Evolutionary conservation across 148 eudicot species (phyloP).

Genomic region (Mesembryanthemum crystallinum): DNA sequence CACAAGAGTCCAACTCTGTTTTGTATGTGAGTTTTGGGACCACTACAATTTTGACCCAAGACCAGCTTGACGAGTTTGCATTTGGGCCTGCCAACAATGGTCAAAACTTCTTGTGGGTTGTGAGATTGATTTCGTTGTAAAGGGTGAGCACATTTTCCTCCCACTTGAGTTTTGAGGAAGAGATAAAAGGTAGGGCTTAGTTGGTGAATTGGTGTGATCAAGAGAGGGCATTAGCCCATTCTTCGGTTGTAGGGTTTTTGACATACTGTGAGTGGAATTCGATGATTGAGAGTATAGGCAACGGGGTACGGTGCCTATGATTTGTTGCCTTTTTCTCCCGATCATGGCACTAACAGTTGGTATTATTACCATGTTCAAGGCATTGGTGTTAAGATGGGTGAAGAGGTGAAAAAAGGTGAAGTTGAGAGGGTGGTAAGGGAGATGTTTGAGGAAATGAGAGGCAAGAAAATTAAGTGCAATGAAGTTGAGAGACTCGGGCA

Average conservation of each 20-base stretch:
- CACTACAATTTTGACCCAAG: not conserved
- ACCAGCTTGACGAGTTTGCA: constrained; percentile 13
- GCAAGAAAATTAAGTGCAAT: constrained; percentile 28
- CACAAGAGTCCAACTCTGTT: constrained; percentile 15
- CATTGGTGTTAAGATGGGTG: constrained; percentile 26
- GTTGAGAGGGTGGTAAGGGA: constrained; percentile 31
- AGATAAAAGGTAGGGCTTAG: constrained; percentile 18
- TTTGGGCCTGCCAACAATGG: constrained; percentile 20
- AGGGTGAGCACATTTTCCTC: not conserved
- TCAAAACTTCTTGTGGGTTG: constrained; percentile 24
- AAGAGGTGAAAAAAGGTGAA: constrained; percentile 26
- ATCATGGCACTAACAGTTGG: constrained; percentile 35
- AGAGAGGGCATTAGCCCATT: constrained; percentile 31
- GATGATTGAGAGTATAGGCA: constrained; percentile 24
- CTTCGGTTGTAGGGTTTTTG: constrained; percentile 33
- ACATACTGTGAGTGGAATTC: constrained; percentile 41
- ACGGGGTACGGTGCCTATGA: constrained; percentile 33
- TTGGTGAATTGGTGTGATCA: constrained; percentile 35
- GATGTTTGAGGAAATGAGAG: constrained; percentile 30
- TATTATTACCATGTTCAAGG: constrained; percentile 19
- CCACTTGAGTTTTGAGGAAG: constrained; percentile 22
- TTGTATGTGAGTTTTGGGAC: constrained; percentile 20
- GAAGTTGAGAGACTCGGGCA: constrained; percentile 29
- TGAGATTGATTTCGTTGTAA: not conserved
- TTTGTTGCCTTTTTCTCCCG: constrained; percentile 32